Base-by-base conservation (phyloP, 306 rosid genomes). In the Ceratonia siliqua region DNA sequence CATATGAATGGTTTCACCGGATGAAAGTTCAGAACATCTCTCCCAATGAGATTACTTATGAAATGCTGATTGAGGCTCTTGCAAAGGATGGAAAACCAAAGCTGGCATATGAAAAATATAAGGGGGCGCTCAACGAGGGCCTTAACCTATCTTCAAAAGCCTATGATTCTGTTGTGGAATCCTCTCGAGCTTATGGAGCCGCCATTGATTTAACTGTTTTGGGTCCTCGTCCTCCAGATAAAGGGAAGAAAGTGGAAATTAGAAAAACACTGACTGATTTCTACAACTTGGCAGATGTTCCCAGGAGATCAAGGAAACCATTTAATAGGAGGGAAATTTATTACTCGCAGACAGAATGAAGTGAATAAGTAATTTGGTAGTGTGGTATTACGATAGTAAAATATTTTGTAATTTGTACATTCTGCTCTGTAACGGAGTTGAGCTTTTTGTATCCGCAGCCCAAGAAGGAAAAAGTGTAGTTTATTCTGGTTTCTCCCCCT, bases 1-100 rank as follows among this genome's bases (percentile, higher is more conserved):
- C 99, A 27, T 95, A 89, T 39, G 98, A 89, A 82, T 95, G 99
- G 98, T 95, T 95, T 89, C 90, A 90, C 73, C 80, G 89, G 30
- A 86, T 95, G 96, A 87, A 87, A 81, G 92, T 81, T 85, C 83
- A 85, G 77, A 86, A 79, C 62, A 84, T 90, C 57, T n/a, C 88
- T 53, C 97, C 96, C 3, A 81, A 92, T 41, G 89, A 89, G 80
- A 88, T 87, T 25, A 89, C 88, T 41, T 92, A 90, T 20, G 98
- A 87, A 76, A 86, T 92, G 91, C 77, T 95, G 84, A 90, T 95
- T 35, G 96, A 86, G 81, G 98, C 92, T 64, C 93, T 95, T 54
- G 88, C 97, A 9, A 87, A 89, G 58, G 98, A 92, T 77, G 89
- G 89, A 30, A 95, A 95, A 59, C 96, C 97, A 30, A 90, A 86